Percentiles rank a stretch among this genome's conserved stretches.
Evolutionary conservation across 805 yeast species (phyloP).

Genomic region (Maudiozyma pseudohumilis): DNA sequence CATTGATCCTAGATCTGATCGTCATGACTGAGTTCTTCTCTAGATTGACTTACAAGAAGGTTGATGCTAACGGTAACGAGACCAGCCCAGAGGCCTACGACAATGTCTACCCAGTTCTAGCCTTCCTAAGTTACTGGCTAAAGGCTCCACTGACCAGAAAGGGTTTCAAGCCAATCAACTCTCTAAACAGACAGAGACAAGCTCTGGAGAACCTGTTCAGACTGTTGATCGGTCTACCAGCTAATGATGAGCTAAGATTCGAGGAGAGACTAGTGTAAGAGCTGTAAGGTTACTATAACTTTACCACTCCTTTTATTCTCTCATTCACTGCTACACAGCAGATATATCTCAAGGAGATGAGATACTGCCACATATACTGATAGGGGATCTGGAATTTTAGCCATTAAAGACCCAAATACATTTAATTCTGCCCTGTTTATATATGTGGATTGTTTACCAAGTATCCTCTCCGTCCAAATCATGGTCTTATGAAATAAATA

Average conservation of each 20-base stretch:
- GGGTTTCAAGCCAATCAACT: slow-evolving; percentile 83
- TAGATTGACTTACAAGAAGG: slow-evolving; percentile 69
- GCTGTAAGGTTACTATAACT: not conserved
- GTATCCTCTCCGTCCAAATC: too few species aligned
- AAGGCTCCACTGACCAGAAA: slow-evolving; percentile 92
- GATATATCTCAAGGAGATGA: too few species aligned
- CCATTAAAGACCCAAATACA: too few species aligned
- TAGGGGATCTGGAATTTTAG: too few species aligned
- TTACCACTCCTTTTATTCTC: not conserved
- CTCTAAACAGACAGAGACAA: slow-evolving; percentile 87
- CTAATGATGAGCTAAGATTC: slow-evolving; percentile 83
- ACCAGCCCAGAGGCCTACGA: slow-evolving; percentile 37
- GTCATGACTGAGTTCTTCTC: slow-evolving; percentile 85
- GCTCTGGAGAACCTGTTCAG: slow-evolving; percentile 88
- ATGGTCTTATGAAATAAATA: too few species aligned
- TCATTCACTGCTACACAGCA: not conserved
- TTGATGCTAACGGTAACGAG: slow-evolving; percentile 17
- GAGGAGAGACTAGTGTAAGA: slow-evolving; percentile 60
- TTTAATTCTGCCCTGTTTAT: too few species aligned
- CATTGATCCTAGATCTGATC: slow-evolving; percentile 83
- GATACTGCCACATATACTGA: too few species aligned
- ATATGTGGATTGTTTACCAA: too few species aligned
- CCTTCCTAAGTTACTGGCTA: slow-evolving; percentile 88
- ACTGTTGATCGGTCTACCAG: slow-evolving; percentile 80
- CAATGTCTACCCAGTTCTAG: slow-evolving; percentile 71